Evolutionary conservation across 2,329 filamentous ascomycete genomes (phyloP).

Genomic region (Zymoseptoria tritici): DNA sequence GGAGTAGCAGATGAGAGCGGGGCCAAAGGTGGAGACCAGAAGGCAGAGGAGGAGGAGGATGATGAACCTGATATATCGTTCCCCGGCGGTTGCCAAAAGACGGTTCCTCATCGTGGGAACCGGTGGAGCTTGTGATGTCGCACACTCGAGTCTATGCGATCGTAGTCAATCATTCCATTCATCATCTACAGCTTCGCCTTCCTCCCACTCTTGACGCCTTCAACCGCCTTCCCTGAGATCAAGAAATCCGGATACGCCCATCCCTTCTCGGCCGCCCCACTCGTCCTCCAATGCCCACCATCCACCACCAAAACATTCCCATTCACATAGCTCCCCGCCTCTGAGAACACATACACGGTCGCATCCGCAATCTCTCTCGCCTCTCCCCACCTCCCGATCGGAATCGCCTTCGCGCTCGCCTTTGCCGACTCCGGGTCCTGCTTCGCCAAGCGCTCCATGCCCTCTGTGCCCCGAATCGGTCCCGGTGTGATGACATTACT

Average conservation of each 20-base stretch:
- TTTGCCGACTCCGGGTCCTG: constrained; percentile 23
- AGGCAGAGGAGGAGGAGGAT: background rate
- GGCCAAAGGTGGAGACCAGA: background rate
- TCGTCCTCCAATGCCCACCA: constrained; percentile 45
- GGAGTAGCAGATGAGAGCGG: background rate
- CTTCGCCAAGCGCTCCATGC: constrained; percentile 39
- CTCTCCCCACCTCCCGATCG: constrained; percentile 67
- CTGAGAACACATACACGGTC: constrained; percentile 80
- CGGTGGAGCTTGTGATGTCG: background rate
- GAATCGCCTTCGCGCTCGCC: constrained; percentile 44
- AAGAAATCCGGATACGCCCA: constrained; percentile 54
- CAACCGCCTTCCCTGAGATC: constrained; percentile 45
- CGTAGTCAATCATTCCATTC: background rate
- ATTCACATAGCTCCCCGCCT: constrained; percentile 78
- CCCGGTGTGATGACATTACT: constrained; percentile 87
- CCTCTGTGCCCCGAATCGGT: constrained; percentile 75
- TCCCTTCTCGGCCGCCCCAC: constrained; percentile 28
- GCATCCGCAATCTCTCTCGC: constrained; percentile 88
- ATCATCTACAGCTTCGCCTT: constrained; percentile 43
- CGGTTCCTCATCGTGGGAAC: background rate
- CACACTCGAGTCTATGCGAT: background rate
- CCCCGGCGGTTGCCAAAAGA: background rate
- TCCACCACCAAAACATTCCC: constrained; percentile 69
- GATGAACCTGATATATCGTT: background rate
- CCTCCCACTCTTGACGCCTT: constrained; percentile 53